Conservation (phyloP, 345 rosid species). For the Eucalyptus leucophloia region DNA sequence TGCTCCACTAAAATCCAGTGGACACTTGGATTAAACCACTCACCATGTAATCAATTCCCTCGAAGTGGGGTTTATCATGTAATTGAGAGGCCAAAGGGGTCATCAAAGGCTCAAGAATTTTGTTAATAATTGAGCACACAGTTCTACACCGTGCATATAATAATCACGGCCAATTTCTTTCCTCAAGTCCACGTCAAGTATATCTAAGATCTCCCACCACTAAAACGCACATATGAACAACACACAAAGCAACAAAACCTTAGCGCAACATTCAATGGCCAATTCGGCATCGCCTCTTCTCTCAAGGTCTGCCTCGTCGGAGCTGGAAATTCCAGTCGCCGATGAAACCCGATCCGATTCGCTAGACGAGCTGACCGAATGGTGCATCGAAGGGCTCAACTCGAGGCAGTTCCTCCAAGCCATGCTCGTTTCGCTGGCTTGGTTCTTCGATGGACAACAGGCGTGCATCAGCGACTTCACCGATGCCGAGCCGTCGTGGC, state of each 20-base stretch:
- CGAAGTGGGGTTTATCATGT: neutral
- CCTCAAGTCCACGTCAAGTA: neutral
- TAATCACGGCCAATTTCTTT: neutral
- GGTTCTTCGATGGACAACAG: constrained; percentile 8
- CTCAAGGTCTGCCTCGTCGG: neutral
- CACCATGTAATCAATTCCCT: neutral
- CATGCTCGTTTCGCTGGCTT: neutral
- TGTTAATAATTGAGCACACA: neutral
- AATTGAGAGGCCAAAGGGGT: neutral
- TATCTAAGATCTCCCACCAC: neutral
- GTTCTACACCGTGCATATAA: neutral
- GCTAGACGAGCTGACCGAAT: neutral
- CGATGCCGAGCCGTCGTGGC: constrained; percentile 2
- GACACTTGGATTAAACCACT: neutral
- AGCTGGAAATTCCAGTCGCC: neutral
- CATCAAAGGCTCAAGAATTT: neutral
- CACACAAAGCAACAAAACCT: neutral
- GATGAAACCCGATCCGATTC: neutral
- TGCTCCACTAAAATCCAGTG: neutral
- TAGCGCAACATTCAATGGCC: neutral
- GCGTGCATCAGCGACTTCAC: constrained; percentile 1
- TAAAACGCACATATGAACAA: neutral
- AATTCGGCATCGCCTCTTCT: neutral
- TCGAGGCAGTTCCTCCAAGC: constrained; percentile 1
- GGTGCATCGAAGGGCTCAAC: neutral